Evolutionary conservation across 2,329 filamentous ascomycete genomes (phyloP), one percentile per base, ranked within the genome.

Genomic region (Botryotinia globosa): DNA sequence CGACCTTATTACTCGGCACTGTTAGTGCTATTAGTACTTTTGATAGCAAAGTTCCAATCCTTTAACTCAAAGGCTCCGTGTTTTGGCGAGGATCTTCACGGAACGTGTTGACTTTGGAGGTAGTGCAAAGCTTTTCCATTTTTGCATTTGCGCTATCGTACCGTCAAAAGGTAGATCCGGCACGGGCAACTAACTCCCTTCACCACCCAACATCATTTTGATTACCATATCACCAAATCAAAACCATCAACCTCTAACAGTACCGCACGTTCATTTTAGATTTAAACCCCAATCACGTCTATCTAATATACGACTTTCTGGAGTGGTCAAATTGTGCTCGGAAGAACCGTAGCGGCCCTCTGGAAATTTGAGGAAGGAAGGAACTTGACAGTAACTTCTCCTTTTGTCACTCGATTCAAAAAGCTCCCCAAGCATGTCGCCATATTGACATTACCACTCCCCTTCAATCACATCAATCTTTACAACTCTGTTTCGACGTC

Each of bases 401-500:
- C 39, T 29, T n/a, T 39, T 39, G 34, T 12, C 32, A 37, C 63
- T 67, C 45, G 32, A 67, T 32, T 29, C 45, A 6, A 51, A 37
- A 51, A 16, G 39, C 10, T 10, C 64, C 25, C 39, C 25, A 39
- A 67, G 45, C 20, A 67, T 54, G 64, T 54, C 45, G 45, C 25
- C 20, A 10, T 42, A 32, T 10, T 56, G 34, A 54, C 6, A 56
- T 20, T 42, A 29, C 51, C 29, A 56, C 51, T 56, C 51, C 51
- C 3, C 25, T 34, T 56, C n/a, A n/a, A 56, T 42, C 65, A 29
- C 64, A 54, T 39, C 51, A 56, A 56, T 64, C 64, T 20, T 56
- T 44, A 48, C 61, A 70, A 51, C 68, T 76, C 61, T 76, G 76
- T 76, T 73, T 73, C 72, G 73, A 76, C 76, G 59, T 75, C 75